These are phyloP conservation scores for Thelonectria discophora DNA, from an alignment of 2,329 filamentous ascomycete genomes.

Conservation along the genomic window DNA sequence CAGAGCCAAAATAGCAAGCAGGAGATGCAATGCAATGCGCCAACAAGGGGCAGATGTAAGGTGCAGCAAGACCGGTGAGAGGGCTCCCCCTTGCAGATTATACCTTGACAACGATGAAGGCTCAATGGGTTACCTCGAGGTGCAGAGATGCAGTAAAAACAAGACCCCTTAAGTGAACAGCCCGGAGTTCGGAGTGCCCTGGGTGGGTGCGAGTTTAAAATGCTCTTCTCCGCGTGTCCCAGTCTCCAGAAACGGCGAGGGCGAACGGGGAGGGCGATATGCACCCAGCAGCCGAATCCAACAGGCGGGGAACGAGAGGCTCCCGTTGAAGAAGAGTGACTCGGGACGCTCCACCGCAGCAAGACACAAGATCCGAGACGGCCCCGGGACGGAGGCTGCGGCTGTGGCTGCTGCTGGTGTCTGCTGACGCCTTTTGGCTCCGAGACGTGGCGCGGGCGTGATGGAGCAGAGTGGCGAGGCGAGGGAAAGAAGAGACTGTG, in stretches of 20 bases:
- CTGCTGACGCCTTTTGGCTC: constrained; percentile 19
- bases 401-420: constrained; percentile 18
- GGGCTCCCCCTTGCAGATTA: constrained; percentile 11
- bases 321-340: constrained; percentile 24
- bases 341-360: constrained; percentile 15
- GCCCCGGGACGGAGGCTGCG: constrained; percentile 22
- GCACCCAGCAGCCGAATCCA: constrained; percentile 22
- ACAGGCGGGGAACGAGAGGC: constrained; percentile 27
- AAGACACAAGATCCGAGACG: constrained; percentile 18
- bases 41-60: constrained; percentile 15
- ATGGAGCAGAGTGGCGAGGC: constrained; percentile 13
- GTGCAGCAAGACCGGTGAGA: constrained; percentile 10
- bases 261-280: constrained; percentile 35
- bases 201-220: constrained; percentile 6
- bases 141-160: constrained; percentile 15
- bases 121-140: constrained; percentile 8
- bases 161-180: constrained; percentile 6
- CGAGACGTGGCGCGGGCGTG: constrained; percentile 18
- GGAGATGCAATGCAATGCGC: constrained; percentile 20
- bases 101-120: not conserved
- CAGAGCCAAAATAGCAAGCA: constrained; percentile 5
- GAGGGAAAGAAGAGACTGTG: constrained; percentile 7
- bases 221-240: constrained; percentile 7
- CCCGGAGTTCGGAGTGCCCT: constrained; percentile 11
- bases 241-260: constrained; percentile 33